These are phyloP conservation scores for Termitomyces sp. DNA, from an alignment of 768 basidiomycete species.

Conservation along the genomic window DNA sequence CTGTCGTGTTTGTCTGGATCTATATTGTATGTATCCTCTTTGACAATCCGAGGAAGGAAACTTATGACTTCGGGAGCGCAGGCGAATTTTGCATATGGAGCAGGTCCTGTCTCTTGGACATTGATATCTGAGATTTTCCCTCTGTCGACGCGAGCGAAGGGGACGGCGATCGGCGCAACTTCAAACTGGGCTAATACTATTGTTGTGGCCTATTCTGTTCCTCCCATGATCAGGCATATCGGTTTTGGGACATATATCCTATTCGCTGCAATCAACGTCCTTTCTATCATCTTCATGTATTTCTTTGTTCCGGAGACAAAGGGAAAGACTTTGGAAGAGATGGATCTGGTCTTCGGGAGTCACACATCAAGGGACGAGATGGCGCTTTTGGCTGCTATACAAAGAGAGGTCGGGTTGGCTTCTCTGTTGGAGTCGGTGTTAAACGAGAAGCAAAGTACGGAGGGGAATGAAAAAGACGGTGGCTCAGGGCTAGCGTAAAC, in stretches of 20 bases:
- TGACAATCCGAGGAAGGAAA: slow-evolving; percentile 18
- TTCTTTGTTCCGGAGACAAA: slow-evolving; percentile 30
- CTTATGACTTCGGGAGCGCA: background rate
- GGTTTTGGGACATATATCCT: slow-evolving; percentile 35
- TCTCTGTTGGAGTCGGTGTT: slow-evolving; percentile 1
- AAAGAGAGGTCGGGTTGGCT: slow-evolving; percentile 17
- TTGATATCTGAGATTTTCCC: slow-evolving; percentile 43
- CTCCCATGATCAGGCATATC: slow-evolving; percentile 33
- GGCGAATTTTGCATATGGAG: slow-evolving; percentile 8
- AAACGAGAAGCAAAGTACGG: background rate
- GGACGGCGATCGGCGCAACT: slow-evolving; percentile 41
- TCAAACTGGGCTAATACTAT: slow-evolving; percentile 40
- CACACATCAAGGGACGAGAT: slow-evolving; percentile 18
- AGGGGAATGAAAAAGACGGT: background rate
- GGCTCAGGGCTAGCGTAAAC: background rate
- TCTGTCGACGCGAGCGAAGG: slow-evolving; percentile 38
- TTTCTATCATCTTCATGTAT: slow-evolving; percentile 26
- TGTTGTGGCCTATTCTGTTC: slow-evolving; percentile 26
- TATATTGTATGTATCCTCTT: slow-evolving; percentile 37
- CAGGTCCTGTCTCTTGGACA: slow-evolving; percentile 23
- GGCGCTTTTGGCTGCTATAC: slow-evolving; percentile 15
- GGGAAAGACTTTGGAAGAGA: slow-evolving; percentile 29
- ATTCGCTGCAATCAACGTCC: slow-evolving; percentile 26
- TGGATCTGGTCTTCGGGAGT: slow-evolving; percentile 22
- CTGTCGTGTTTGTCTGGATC: slow-evolving; percentile 36